Base-by-base conservation (phyloP, 1,284 basidiomycete species). In the Irpex sp. region DNA sequence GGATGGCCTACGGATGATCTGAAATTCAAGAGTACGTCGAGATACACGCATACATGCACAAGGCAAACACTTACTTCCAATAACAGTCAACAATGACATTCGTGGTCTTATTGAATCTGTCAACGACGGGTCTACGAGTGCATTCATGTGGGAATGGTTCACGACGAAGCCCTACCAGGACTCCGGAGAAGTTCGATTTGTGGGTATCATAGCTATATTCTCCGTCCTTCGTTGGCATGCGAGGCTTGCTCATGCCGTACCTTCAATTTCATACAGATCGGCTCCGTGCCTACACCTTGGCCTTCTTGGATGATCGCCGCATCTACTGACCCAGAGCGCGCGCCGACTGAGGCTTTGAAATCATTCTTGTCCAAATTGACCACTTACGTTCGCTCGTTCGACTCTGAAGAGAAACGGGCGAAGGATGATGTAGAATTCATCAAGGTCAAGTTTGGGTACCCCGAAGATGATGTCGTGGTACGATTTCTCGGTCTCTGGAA, bases 121-220 rank as follows among this genome's bases (percentile, higher is more conserved):
- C 35, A 98, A 98, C 72, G 87, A 91, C 59, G 92, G 88, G 0
- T 81, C 86, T 21, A 92, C 89, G 15, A 90, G 89, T 70, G 90
- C 89, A 11, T 94, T 93, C 76, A 91, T 95, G 86, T 97, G 95
- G 95, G 95, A 97, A 75, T 95, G 93, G 92, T 98, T 97, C 76
- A 98, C 97, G 1, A 98, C 96, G 15, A 98, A 98, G 74, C 96
- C 97, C 1, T 97, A 86, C 70, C 85, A 84, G 13, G 93, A 97
- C 74, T 81, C 82, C 13, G 93, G 92, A 35, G 87, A 95, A 74
- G 92, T 90, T 56, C 86, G 90, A 53, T 95, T 95, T 71, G 90
- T 92, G 70, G 67, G 89, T 83, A 35, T 4, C 31, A 15, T 11
- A 13, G 8, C 39, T 33, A 19, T 17, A 19, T 36, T 36, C 53